Percentiles rank a stretch among this genome's conserved stretches.
phyloP scores from a whole-genome alignment of 2,329 filamentous ascomycete species.

The Zymoseptoria ardabiliae region DNA sequence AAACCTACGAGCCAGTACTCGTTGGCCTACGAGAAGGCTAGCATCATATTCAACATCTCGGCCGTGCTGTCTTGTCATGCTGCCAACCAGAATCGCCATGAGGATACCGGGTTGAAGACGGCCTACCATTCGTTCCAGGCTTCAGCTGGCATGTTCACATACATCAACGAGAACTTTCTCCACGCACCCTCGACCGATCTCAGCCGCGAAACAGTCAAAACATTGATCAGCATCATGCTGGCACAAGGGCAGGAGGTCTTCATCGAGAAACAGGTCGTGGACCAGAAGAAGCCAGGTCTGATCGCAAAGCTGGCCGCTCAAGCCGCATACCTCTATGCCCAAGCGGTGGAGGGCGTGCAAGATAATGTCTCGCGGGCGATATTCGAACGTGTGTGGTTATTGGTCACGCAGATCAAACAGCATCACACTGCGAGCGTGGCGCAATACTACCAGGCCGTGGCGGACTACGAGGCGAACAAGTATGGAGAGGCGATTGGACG shows the following conservation, averaged over 20 bases:
- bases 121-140: constrained; percentile 98
- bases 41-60: constrained; percentile 99
- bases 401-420: constrained; percentile 75
- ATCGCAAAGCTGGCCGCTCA: constrained; percentile 91
- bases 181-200: constrained; percentile 95
- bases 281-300: constrained; percentile 86
- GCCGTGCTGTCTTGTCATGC: constrained; percentile 95
- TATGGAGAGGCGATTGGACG: constrained; percentile 80
- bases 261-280: constrained; percentile 86
- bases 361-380: constrained; percentile 86
- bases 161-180: constrained; percentile 99
- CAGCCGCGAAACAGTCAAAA: constrained; percentile 91
- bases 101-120: constrained; percentile 88
- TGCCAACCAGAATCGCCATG: constrained; percentile 81
- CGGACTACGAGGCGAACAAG: constrained; percentile 81
- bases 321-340: constrained; percentile 76
- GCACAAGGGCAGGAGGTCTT: constrained; percentile 97
- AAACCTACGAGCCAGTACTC: constrained; percentile 97
- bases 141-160: constrained; percentile 98
- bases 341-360: constrained; percentile 82
- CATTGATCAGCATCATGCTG: constrained; percentile 83
- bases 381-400: constrained; percentile 90
- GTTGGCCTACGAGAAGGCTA: constrained; percentile 94
- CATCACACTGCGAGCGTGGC: constrained; percentile 77
- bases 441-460: constrained; percentile 87